phyloP scores from a whole-genome alignment of 768 basidiomycete species.

The Asterophora parasitica region DNA sequence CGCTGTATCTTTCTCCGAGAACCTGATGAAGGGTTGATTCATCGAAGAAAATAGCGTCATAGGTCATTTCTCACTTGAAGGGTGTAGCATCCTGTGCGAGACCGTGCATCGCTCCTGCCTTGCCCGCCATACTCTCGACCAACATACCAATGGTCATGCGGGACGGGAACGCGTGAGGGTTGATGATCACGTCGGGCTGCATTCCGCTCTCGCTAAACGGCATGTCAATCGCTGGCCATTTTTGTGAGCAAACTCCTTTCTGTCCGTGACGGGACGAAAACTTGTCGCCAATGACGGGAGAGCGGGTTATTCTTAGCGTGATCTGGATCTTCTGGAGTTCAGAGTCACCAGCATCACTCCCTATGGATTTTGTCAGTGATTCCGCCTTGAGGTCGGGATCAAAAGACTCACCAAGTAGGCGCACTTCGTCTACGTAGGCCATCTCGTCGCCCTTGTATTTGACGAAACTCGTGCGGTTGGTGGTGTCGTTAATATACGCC shows the following conservation, averaged over 20 bases:
- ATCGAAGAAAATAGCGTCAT: constrained; percentile 13
- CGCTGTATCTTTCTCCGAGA: constrained; percentile 95
- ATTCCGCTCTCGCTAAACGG: constrained; percentile 98
- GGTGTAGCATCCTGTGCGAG: constrained; percentile 98
- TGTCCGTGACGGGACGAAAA: constrained; percentile 99
- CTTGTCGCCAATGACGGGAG: constrained; percentile 98
- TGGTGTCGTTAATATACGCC: constrained; percentile 84
- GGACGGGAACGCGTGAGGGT: constrained; percentile 98
- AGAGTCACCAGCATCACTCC: constrained; percentile 79
- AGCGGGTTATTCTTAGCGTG: constrained; percentile 87
- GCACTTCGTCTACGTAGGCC: constrained; percentile 86
- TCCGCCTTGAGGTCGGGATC: background rate
- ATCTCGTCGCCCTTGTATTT: constrained; percentile 97
- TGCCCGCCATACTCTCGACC: constrained; percentile 99
- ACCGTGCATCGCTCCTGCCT: constrained; percentile 97
- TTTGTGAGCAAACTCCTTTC: constrained; percentile 99
- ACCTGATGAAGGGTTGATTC: constrained; percentile 41
- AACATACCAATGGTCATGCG: constrained; percentile 99
- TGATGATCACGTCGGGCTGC: constrained; percentile 99
- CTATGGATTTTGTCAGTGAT: constrained; percentile 32
- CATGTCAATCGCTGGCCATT: constrained; percentile 98
- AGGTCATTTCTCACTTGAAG: constrained; percentile 67
- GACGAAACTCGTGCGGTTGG: constrained; percentile 74
- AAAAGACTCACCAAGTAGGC: constrained; percentile 66
- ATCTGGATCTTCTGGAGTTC: constrained; percentile 92